Conservation (phyloP, 805 yeast species). For the Saccharomycopsis sp. region DNA sequence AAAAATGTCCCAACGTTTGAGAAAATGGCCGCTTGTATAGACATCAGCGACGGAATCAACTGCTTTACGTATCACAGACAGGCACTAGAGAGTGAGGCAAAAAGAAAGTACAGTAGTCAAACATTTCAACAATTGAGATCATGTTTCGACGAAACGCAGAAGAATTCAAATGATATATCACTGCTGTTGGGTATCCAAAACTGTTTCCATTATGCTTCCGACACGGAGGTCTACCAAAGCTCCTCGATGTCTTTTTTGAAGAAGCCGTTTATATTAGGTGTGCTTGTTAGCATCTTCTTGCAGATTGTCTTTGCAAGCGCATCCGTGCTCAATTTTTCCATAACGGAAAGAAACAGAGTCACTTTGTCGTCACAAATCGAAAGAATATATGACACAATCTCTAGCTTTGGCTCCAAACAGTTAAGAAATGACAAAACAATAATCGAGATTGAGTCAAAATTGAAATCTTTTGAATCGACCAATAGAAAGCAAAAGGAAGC, state of each 20-base stretch:
- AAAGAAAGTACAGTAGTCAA: not conserved
- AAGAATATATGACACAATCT: not conserved
- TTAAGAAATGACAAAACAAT: not conserved
- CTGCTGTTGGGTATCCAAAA: conserved; percentile 12
- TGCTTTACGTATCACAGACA: conserved; percentile 10
- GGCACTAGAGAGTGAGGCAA: conserved; percentile 1
- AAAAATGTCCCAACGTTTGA: not conserved
- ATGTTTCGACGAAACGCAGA: conserved; percentile 5
- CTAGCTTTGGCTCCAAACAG: not conserved
- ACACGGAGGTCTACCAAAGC: not conserved
- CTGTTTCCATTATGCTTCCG: conserved; percentile 13
- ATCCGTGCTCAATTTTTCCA: not conserved
- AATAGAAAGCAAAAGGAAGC: not conserved
- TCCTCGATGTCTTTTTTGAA: not conserved
- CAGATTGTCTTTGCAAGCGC: not conserved
- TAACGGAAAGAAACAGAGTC: not conserved
- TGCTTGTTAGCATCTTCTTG: not conserved
- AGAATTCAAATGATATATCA: conserved; percentile 8
- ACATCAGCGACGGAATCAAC: conserved; percentile 5
- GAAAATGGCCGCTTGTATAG: conserved; percentile 11
- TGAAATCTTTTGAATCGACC: not conserved
- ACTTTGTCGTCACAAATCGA: not conserved
- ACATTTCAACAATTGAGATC: not conserved
- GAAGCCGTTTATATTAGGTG: not conserved
- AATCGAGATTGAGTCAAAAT: not conserved